Evolutionary conservation across 164 flowering plant genomes (phyloP), one percentile per base, ranked within the genome.

Genomic region (Vitis amurensis): DNA sequence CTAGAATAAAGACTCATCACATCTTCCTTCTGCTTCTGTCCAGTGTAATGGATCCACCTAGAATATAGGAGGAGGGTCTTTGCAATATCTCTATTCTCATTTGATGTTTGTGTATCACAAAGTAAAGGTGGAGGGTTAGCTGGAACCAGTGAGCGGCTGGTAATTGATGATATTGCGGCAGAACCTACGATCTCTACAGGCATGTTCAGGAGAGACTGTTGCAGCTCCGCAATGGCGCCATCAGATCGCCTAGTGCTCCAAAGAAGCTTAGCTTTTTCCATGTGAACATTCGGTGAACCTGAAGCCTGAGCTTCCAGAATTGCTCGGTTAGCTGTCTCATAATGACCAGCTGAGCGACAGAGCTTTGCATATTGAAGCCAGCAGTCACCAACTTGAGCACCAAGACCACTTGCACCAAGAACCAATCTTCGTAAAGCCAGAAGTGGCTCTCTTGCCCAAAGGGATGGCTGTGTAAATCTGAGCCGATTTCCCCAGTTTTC

Each of bases 291-390:
- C 64, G 91, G 83, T 66, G 93, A 92, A 80, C 94, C 95, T 16
- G 89, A 88, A 72, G 89, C 87, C 76, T 88, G 89, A 11, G 98
- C 93, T 82, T 93, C 99, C 57, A 93, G 78, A 80, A 93, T 93
- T 73, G 99, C 97, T 59, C 93, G 81, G 61, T 88, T 91, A 68
- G 99, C 97, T 10, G 97, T 93, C 80, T 96, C 99, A 86, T 88
- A 93, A 66, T 96, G 99, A 74, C 97, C 98, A 74, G 99, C 95
- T 73, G 88, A 78, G 47, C 98, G 97, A 76, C 99, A 96, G 16
- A 96, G 94, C 82, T 93, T 96, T 63, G 97, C 97, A 81, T 96
- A 93, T 74, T 93, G 98, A 71, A 93, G 86, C 99, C 98, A 96
- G 81, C 95, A 91, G 73, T 81, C 82, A 3, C 99, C 99, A 71